A percentile compares a stretch with the other conserved stretches of the same genome.
Conservation (phyloP, 345 rosid species). For the Eucalyptus polybractea region DNA sequence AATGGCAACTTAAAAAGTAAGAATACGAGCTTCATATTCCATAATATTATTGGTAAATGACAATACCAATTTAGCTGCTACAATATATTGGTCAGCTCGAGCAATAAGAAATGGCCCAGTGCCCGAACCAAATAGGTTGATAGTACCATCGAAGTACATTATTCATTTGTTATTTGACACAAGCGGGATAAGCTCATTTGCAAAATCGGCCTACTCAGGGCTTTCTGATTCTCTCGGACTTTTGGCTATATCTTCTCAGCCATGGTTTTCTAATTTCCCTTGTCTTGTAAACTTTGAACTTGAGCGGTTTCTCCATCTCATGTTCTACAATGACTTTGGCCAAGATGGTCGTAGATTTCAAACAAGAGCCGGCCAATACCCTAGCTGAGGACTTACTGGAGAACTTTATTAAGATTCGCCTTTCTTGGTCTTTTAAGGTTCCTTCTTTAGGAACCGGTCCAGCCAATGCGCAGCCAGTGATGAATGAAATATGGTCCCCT, state of each 20-base stretch:
- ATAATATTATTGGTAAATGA: too few species aligned
- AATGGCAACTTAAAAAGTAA: background rate
- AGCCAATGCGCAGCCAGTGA: background rate
- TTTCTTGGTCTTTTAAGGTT: background rate
- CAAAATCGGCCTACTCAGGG: background rate
- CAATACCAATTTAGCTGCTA: too few species aligned
- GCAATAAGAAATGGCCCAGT: background rate
- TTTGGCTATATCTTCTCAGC: background rate
- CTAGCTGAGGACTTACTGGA: background rate
- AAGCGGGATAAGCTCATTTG: background rate
- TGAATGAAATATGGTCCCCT: background rate
- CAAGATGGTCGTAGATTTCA: background rate
- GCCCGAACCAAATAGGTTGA: background rate
- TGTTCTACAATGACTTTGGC: background rate
- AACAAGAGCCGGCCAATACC: background rate
- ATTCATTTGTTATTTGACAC: background rate
- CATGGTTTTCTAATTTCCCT: background rate
- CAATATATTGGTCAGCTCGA: background rate
- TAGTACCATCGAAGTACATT: background rate
- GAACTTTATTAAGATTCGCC: background rate
- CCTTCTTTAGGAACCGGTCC: background rate
- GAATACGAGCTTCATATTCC: background rate
- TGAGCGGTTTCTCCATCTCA: background rate
- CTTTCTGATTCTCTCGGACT: too few species aligned
- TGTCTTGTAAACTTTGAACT: background rate